phyloP scores from a whole-genome alignment of 495 filamentous ascomycete genomes.

The Xylaria nigripes region DNA sequence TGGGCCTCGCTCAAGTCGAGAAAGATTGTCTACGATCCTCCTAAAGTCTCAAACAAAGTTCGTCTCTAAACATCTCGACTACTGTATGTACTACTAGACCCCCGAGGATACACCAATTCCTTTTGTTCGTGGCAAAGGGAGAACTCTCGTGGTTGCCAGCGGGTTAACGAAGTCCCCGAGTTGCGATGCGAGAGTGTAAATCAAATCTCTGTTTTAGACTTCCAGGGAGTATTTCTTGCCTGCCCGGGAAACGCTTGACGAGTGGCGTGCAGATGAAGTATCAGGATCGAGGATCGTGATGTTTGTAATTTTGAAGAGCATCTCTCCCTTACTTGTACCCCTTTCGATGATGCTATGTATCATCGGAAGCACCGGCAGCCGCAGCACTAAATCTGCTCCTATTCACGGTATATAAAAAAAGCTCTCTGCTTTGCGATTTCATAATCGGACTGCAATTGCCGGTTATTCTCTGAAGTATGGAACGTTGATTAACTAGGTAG shows the following conservation, averaged over 20 bases:
- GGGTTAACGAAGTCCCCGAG: constrained; percentile 19
- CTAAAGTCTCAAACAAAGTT: constrained; percentile 34
- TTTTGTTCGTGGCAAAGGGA: constrained; percentile 30
- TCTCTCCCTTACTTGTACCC: neutral
- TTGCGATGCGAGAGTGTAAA: constrained; percentile 30
- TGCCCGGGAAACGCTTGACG: neutral
- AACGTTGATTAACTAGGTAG: too few relatives aligned
- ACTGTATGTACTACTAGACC: constrained; percentile 39
- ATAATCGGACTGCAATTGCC: neutral
- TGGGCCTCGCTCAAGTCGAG: constrained; percentile 92
- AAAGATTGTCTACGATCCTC: constrained; percentile 82
- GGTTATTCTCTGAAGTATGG: too few relatives aligned
- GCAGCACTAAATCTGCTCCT: neutral
- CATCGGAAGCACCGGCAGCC: neutral
- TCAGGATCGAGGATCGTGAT: neutral
- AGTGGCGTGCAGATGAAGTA: constrained; percentile 3
- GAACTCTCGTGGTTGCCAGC: constrained; percentile 16
- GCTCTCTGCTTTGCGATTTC: neutral
- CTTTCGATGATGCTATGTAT: neutral
- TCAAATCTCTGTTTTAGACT: constrained; percentile 26
- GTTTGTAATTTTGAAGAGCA: neutral
- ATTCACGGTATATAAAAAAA: neutral
- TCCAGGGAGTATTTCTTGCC: constrained; percentile 10
- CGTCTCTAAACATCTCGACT: constrained; percentile 28
- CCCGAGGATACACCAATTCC: constrained; percentile 21